Evolutionary conservation across 441 rosid genomes (phyloP), one percentile per base, ranked within the genome.

Genomic region (Bocquillonia castaneifolia): DNA sequence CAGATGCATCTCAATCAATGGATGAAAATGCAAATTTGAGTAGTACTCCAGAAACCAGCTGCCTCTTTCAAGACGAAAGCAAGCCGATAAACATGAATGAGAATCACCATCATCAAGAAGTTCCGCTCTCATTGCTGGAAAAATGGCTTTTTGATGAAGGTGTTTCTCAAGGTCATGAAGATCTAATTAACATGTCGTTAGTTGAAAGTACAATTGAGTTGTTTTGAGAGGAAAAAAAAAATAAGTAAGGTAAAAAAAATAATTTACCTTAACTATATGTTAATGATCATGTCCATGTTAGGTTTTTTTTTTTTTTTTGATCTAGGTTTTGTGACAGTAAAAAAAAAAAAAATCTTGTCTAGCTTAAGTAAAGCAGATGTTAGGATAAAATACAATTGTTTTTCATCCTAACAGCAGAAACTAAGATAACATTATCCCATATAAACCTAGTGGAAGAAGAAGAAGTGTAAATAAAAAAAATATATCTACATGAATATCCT

Each of bases 121-220:
- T 84, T 59, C 89, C 94, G 14, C 82, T 92, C 28, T 69, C 83
- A 10, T 62, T 92, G 81, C 81, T 92, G 18, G 98, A 92, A 88
- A 90, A 87, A 71, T 92, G 98, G 96, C 86, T 92, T 9, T 79
- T 90, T 64, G 98, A 92, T 44, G 98, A 92, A 48, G 78, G 68
- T 39, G 79, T 63, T 26, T 66, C 63, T 66, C 86, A 78, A 45
- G 82, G 47, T 63, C 81, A 82, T 2, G 87, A 82, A 34, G 87
- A 85, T 68, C 77, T 80, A 44, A 64, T 82, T 42, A 77, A 68
- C 79, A 71, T 88, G 84, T 61, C 89, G 44, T 51, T 86, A 69
- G 86, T 77, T 34, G 89, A 85, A 50, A 73, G 63, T 59, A 63
- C 76, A 48, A 70, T 54, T 37, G 72, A 82, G 65, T 81, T 84